Base-by-base conservation (phyloP, 2,329 filamentous ascomycete genomes). In the Penicillium sp. region DNA sequence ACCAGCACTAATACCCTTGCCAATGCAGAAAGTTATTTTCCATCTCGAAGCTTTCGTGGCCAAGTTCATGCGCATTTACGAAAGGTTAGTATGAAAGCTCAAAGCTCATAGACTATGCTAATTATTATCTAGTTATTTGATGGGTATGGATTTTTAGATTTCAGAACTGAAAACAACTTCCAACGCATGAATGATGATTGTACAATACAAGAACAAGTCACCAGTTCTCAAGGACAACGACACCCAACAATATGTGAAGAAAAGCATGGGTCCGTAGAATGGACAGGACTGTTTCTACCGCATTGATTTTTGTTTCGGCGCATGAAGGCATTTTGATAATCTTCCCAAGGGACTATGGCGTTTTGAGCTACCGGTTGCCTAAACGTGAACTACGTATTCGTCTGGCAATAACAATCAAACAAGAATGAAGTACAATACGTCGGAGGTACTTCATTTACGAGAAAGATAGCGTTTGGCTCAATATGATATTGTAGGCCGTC, bases 11-110 rank as follows among this genome's bases (percentile, higher is more conserved):
- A 61, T 50, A 13, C 26, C 11, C 0, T 22, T 48, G 13, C 10
- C 22, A 33, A 16, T 63, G 56, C 57, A 81, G 75, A 99, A 99
- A 82, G 90, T 96, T 57, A 98, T 99, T 61, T 99, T 99, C 76
- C 96, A 99, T 71, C 80, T 99, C 4, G 96, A 99, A 77, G 95
- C 95, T 3, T 99, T 99, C 76, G 95, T 99, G 57, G 93, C 93
- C 56, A 98, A 97, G 79, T 96, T 98, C 73, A 98, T 99, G 93
- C 86, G 93, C 66, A 86, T 98, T 65, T 85, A 93, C 62, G 95
- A 99, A 80, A 93, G 92, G 86, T 96, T 86, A 62, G 79, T 53
- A 48, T 46, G 3, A n/a, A 48, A 26, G 11, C 37, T 45, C 1
- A 35, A n/a, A 19, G n/a, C 19, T 39, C 14, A 19, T 33, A 21